Percentiles rank a stretch among this genome's conserved stretches.
Conservation (phyloP, 1,284 basidiomycete genomes). For the Boletus holoroseus region DNA sequence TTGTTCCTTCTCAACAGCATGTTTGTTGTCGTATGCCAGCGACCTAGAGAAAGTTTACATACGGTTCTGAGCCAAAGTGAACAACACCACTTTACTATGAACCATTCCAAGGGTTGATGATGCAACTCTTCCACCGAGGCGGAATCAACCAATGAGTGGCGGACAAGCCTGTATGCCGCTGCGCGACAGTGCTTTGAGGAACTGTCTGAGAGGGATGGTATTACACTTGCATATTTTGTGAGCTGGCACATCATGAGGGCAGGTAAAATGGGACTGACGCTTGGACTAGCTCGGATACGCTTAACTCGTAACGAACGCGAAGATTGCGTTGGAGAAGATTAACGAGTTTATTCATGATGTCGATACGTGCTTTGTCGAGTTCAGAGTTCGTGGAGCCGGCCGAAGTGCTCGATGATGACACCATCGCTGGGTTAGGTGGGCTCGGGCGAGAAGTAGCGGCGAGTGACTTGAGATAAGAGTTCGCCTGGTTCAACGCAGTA, state of each 20-base stretch:
- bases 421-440: slow-evolving; percentile 39
- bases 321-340: slow-evolving; percentile 69
- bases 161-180: slow-evolving; percentile 80
- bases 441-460: slow-evolving; percentile 42
- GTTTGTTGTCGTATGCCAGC: slow-evolving; percentile 78
- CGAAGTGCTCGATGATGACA: slow-evolving; percentile 36
- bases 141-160: slow-evolving; percentile 72
- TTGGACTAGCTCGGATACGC: slow-evolving; percentile 64
- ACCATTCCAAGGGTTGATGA: slow-evolving; percentile 76
- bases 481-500: slow-evolving; percentile 59
- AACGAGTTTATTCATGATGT: slow-evolving; percentile 64
- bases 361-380: slow-evolving; percentile 51
- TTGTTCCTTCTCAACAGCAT: slow-evolving; percentile 87
- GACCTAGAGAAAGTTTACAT: slow-evolving; percentile 47
- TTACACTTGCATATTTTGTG: slow-evolving; percentile 43
- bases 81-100: slow-evolving; percentile 67
- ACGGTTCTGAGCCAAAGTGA: not conserved
- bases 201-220: slow-evolving; percentile 73
- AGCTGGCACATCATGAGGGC: slow-evolving; percentile 5
- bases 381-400: slow-evolving; percentile 41
- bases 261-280: slow-evolving; percentile 45
- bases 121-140: slow-evolving; percentile 57
- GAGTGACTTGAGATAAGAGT: slow-evolving; percentile 50
- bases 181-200: slow-evolving; percentile 75
- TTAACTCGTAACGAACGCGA: slow-evolving; percentile 73